Conservation (phyloP, 2,329 filamentous ascomycete species). For the Amauroascus verrucosus region DNA sequence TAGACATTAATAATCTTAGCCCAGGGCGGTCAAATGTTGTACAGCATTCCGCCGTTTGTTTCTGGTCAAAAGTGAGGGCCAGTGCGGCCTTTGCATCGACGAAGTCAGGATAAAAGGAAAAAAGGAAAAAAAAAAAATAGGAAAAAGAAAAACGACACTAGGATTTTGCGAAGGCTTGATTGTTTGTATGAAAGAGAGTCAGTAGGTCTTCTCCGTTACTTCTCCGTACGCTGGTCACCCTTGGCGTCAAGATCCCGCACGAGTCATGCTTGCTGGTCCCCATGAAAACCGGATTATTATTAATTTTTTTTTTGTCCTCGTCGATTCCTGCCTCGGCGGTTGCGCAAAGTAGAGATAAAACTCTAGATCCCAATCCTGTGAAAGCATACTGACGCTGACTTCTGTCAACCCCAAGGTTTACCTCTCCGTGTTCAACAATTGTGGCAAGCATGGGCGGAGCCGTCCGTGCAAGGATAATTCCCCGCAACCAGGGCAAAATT, state of each 20-base stretch:
- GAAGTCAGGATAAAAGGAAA: not conserved
- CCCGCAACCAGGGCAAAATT: not conserved
- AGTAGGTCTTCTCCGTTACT: not conserved
- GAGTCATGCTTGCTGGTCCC: not conserved
- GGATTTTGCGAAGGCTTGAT: slow-evolving; percentile 2
- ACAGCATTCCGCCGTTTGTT: slow-evolving; percentile 7
- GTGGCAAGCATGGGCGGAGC: not conserved
- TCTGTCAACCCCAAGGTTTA: not conserved
- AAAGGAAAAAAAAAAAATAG: too few species aligned
- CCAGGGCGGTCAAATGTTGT: slow-evolving; percentile 2
- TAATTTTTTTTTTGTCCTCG: not conserved
- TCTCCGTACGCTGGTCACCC: not conserved
- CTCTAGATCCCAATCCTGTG: too few species aligned
- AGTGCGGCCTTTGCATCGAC: not conserved
- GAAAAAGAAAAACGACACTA: not conserved
- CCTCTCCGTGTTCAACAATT: not conserved
- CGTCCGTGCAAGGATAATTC: not conserved
- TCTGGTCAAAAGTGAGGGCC: not conserved
- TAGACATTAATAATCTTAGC: not conserved
- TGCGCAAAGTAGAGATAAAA: not conserved
- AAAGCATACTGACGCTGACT: not conserved
- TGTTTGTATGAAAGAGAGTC: not conserved
- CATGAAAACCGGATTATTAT: not conserved
- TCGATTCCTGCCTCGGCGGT: not conserved
- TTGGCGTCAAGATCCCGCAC: not conserved